These are phyloP conservation scores for Penicillium sp. DNA, from an alignment of 2,329 filamentous ascomycete genomes.

Conservation along the genomic window DNA sequence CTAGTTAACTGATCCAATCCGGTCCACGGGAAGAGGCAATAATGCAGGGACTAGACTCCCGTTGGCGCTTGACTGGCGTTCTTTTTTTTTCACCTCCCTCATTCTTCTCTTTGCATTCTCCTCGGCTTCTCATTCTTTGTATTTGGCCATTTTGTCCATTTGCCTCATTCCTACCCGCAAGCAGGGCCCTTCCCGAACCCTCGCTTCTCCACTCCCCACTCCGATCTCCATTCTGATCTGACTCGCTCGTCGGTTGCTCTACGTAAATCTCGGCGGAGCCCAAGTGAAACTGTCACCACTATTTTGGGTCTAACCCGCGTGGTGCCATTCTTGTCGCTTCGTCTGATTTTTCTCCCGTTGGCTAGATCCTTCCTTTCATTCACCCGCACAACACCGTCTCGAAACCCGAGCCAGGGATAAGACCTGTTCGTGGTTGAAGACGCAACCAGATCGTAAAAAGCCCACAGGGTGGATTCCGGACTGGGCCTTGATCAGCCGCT, in stretches of 20 bases:
- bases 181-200: slow-evolving; percentile 8
- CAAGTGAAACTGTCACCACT: slow-evolving; percentile 2
- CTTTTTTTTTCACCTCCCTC: not conserved
- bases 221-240: slow-evolving; percentile 14
- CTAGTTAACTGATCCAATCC: not conserved
- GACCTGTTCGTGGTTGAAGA: slow-evolving; percentile 5
- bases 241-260: slow-evolving; percentile 5
- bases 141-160: not conserved
- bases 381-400: not conserved
- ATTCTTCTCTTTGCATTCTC: not conserved
- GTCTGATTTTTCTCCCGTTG: not conserved
- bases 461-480: slow-evolving; percentile 24
- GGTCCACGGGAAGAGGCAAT: not conserved
- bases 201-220: slow-evolving; percentile 15
- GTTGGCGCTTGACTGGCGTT: not conserved
- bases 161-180: not conserved
- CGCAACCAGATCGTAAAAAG: slow-evolving; percentile 12
- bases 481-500: slow-evolving; percentile 25
- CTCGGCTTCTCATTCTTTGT: not conserved
- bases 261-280: slow-evolving; percentile 9
- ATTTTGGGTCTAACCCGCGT: slow-evolving; percentile 6
- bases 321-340: not conserved
- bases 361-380: not conserved
- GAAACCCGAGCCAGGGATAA: not conserved
- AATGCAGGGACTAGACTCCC: not conserved